These are phyloP conservation scores for Rhizopogon vesiculosus DNA, from an alignment of 768 basidiomycete genomes.

Conservation along the genomic window DNA sequence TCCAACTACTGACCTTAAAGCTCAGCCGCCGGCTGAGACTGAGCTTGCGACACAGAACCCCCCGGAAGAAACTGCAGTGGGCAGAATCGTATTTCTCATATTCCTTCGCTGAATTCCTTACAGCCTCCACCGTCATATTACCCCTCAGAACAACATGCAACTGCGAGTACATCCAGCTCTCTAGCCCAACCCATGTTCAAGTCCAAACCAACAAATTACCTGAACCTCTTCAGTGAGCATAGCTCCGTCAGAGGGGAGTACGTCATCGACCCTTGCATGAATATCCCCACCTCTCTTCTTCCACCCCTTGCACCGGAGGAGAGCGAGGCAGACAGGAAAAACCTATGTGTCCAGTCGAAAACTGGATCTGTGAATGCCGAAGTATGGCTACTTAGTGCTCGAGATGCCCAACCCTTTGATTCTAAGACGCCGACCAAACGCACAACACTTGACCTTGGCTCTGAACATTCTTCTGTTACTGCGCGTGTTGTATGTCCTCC, in stretches of 20 bases:
- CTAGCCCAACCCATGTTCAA: conserved; percentile 11
- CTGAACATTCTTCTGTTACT: conserved; percentile 12
- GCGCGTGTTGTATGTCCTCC: conserved; percentile 15
- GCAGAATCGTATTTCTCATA: background rate
- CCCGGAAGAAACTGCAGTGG: background rate
- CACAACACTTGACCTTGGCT: conserved; percentile 16
- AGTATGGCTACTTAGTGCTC: conserved; percentile 28
- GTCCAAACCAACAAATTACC: conserved; percentile 23
- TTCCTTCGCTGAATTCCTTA: background rate
- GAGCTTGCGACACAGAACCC: background rate
- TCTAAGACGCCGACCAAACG: conserved; percentile 5
- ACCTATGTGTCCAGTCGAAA: conserved; percentile 29
- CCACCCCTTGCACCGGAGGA: conserved; percentile 32
- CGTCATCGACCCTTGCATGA: conserved; percentile 38
- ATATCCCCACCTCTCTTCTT: conserved; percentile 34
- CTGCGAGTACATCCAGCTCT: background rate
- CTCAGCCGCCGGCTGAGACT: too few relatives aligned
- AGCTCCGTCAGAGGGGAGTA: conserved; percentile 25
- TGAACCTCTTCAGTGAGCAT: conserved; percentile 8
- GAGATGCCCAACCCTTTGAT: conserved; percentile 4
- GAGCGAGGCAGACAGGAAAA: conserved; percentile 34
- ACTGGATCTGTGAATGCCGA: conserved; percentile 35
- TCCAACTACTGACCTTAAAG: background rate
- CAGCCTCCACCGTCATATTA: conserved; percentile 24
- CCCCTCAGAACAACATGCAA: background rate